These are phyloP conservation scores for Neoascochyta sp. DNA, from an alignment of 2,329 filamentous ascomycete species.

Conservation along the genomic window DNA sequence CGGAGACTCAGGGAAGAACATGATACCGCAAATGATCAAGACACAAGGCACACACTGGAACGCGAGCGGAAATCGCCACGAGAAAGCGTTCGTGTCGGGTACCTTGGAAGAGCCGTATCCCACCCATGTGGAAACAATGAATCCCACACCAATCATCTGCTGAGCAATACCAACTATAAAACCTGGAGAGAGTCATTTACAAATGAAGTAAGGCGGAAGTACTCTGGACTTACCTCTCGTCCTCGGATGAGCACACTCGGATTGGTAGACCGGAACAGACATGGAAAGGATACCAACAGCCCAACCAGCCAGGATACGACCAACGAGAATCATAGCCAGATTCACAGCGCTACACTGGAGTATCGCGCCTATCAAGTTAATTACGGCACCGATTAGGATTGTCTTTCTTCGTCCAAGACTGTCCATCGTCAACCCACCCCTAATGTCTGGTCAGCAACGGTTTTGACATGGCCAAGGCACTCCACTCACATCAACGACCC, in stretches of 20 bases:
- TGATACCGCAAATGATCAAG: constrained; percentile 43
- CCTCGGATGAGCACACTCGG: constrained; percentile 58
- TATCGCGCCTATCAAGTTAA: constrained; percentile 56
- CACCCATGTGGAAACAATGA: constrained; percentile 54
- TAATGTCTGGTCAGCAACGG: constrained; percentile 6
- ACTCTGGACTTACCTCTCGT: constrained; percentile 47
- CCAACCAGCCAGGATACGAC: constrained; percentile 57
- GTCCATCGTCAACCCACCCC: constrained; percentile 58
- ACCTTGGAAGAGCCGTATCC: constrained; percentile 45
- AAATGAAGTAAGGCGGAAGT: neutral
- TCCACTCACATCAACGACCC: constrained; percentile 49
- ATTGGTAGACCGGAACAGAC: constrained; percentile 61
- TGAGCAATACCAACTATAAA: constrained; percentile 56
- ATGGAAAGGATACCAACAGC: constrained; percentile 58
- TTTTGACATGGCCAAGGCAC: neutral
- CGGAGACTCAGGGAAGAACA: constrained; percentile 42
- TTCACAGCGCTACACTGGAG: constrained; percentile 58
- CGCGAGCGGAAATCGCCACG: constrained; percentile 45
- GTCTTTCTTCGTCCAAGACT: constrained; percentile 57
- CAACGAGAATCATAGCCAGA: constrained; percentile 55
- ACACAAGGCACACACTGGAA: constrained; percentile 47
- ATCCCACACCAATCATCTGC: constrained; percentile 57
- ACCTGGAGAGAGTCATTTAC: too few species aligned
- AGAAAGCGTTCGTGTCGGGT: constrained; percentile 36
- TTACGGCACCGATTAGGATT: constrained; percentile 56